Evolutionary conservation across 2,329 filamentous ascomycete species (phyloP), one percentile per base, ranked within the genome.

Genomic region (Rutstroemia sp.): DNA sequence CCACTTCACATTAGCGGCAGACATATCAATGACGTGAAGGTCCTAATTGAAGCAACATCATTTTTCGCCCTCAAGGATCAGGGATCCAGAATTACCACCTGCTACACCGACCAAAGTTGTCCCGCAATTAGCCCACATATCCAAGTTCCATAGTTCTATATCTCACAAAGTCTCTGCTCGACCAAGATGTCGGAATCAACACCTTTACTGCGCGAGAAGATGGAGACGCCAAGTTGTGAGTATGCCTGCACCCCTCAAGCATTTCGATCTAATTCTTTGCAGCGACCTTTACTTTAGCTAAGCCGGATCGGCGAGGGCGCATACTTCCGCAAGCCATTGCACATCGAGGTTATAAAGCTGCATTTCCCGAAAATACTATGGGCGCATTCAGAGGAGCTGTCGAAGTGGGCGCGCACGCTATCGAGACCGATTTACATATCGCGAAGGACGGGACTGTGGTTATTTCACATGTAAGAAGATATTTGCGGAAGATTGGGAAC

Each of bases 351-450:
- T 90, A 86, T 77, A 92, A 89, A 69, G 83, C 84, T 0, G 78
- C 78, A 51, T 88, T 79, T 63, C 90, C 92, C 0, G 92, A 97
- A 71, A 97, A 97, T 72, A 87, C 88, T 1, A 83, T 96, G 78
- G 79, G 77, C 16, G 87, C 88, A 7, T 95, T 96, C 73, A 75
- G 75, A 57, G 86, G 79, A 27, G 92, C 91, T 1, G 79, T 92
- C 2, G 75, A 82, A 34, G 84, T 83, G 17, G 89, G 89, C 19
- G 83, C 88, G 0, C 82, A 95, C 65, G 92, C 87, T 0, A 75
- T 97, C 27, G 92, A 97, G 74, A 95, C 90, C 17, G 92, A 97
- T 66, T 72, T 96, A 8, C 92, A 95, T 69, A 73, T 96, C 37
- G 86, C 89, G 14, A 83, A 79, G 59, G 92, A 97, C 67, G 85